A percentile compares a stretch with the other conserved stretches of the same genome.
Evolutionary conservation across 305 asterid species (phyloP).

Genomic region (Ilex paraguariensis): DNA sequence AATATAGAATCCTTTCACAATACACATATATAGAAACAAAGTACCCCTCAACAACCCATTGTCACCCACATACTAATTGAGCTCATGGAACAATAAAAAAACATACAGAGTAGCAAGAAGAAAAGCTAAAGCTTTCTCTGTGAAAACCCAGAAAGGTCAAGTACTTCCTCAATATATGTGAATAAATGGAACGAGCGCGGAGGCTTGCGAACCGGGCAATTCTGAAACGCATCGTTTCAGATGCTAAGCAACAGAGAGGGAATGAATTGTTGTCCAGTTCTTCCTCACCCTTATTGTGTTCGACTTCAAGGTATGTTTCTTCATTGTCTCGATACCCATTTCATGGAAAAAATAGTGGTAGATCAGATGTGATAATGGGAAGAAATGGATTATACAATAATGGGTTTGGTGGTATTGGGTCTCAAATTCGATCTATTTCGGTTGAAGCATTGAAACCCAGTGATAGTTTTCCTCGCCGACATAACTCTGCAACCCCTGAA

Average conservation of each 20-base stretch:
- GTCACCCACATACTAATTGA: conserved; percentile 31
- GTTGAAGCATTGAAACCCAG: conserved; percentile 72
- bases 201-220: conserved; percentile 72
- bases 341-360: conserved; percentile 9
- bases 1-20: neutral
- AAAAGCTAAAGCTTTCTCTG: conserved; percentile 14
- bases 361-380: conserved; percentile 19
- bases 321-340: conserved; percentile 48
- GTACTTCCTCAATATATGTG: conserved; percentile 7
- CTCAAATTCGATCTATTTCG: conserved; percentile 55
- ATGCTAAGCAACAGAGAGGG: conserved; percentile 42
- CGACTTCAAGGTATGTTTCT: conserved; percentile 64
- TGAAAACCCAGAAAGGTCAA: neutral
- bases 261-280: conserved; percentile 15
- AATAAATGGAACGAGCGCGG: conserved; percentile 77
- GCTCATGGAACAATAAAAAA: conserved; percentile 18
- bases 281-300: conserved; percentile 23
- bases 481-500: conserved; percentile 91
- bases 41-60: conserved; percentile 32
- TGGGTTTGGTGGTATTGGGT: neutral
- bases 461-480: conserved; percentile 93
- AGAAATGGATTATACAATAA: conserved; percentile 5
- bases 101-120: conserved; percentile 6
- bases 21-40: neutral
- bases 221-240: conserved; percentile 62